These are phyloP conservation scores for Elaeis oleifera DNA, from an alignment of 202 grass and related monocot genomes.

Conservation along the genomic window DNA sequence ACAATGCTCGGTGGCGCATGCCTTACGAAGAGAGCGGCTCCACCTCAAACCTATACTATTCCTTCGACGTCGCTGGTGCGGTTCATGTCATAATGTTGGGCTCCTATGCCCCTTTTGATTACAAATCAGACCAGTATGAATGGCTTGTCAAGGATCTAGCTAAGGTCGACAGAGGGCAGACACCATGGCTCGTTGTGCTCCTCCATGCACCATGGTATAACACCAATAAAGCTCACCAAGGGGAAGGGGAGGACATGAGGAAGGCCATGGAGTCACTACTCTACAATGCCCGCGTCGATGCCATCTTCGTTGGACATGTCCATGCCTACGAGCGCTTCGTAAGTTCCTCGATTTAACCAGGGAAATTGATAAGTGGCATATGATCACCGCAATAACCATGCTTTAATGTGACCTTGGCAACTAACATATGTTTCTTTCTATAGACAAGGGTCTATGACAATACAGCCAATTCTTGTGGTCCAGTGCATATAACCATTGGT, in stretches of 20 bases:
- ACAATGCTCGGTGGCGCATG: constrained; percentile 49
- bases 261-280: constrained; percentile 53
- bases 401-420: too few species aligned
- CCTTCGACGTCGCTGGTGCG: constrained; percentile 53
- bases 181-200: constrained; percentile 57
- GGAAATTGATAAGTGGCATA: too few species aligned
- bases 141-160: constrained; percentile 70
- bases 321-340: constrained; percentile 84
- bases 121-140: constrained; percentile 44
- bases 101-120: constrained; percentile 43
- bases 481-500: constrained; percentile 76
- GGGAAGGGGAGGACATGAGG: constrained; percentile 75
- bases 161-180: constrained; percentile 44
- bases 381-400: too few species aligned
- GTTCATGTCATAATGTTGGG: constrained; percentile 78
- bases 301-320: constrained; percentile 78
- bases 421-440: neutral
- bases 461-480: constrained; percentile 46
- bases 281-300: constrained; percentile 50
- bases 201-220: constrained; percentile 90
- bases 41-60: constrained; percentile 69
- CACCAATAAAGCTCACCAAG: constrained; percentile 67
- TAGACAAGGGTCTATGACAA: constrained; percentile 66
- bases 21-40: constrained; percentile 76
- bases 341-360: constrained; percentile 21